Percentiles rank a stretch among this genome's conserved stretches.
phyloP scores from a whole-genome alignment of 179 eudicot species.

The Silene noctiflora region DNA sequence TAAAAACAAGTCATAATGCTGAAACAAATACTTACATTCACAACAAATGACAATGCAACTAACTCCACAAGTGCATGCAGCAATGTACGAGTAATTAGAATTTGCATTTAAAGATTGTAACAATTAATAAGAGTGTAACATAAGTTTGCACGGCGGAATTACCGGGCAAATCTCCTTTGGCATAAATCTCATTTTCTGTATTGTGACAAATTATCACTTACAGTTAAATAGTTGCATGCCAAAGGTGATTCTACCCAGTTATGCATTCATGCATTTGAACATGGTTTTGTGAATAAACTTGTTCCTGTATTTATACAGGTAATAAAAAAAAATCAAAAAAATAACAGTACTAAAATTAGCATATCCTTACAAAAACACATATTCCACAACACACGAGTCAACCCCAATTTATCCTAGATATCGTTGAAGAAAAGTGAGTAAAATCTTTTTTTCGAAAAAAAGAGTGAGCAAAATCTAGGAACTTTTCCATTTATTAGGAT shows the following conservation, averaged over 20 bases:
- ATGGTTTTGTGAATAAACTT: background rate
- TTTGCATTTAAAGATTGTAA: background rate
- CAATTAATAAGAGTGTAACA: background rate
- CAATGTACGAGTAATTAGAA: too few species aligned
- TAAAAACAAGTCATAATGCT: background rate
- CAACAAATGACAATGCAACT: background rate
- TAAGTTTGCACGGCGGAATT: slow-evolving; percentile 1
- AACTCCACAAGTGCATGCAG: background rate
- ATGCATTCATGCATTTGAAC: background rate
- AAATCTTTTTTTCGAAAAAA: background rate
- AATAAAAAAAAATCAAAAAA: background rate
- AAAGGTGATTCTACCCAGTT: slow-evolving; percentile 3
- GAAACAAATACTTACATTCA: background rate
- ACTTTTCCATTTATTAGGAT: background rate
- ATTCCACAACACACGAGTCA: background rate
- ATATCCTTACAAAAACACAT: background rate
- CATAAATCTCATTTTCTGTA: background rate
- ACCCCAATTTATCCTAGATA: background rate
- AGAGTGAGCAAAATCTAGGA: background rate
- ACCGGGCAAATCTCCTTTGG: slow-evolving; percentile 13
- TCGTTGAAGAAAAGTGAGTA: background rate
- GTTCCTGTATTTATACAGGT: background rate
- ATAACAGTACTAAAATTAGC: background rate
- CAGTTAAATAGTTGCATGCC: background rate
- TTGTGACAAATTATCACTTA: background rate